phyloP scores from a whole-genome alignment of 345 rosid species.

The Lepidium aucheri region DNA sequence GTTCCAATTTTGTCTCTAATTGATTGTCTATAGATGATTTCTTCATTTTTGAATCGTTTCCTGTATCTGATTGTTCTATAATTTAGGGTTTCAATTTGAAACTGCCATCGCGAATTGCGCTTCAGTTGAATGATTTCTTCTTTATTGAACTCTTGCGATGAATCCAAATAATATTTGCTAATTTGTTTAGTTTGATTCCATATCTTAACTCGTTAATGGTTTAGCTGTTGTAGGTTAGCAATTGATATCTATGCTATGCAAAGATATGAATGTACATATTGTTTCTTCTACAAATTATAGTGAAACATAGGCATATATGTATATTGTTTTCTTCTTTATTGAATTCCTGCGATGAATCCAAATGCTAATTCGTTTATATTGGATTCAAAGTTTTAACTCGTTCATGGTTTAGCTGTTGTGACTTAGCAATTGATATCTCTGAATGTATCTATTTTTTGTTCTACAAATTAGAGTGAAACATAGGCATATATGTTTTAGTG shows the following conservation, averaged over 20 bases:
- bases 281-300: no score
- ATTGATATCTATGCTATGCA: no score
- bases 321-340: not conserved
- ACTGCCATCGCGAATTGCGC: not conserved
- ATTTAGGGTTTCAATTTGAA: not conserved
- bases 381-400: not conserved
- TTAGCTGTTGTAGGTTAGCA: no score
- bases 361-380: not conserved
- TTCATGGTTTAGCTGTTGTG: not conserved
- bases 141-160: not conserved
- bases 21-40: not conserved
- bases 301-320: no score
- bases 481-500: not conserved
- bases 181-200: not conserved
- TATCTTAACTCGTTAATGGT: no score
- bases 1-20: not conserved
- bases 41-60: not conserved
- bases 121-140: not conserved
- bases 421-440: not conserved
- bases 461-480: not conserved
- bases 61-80: not conserved
- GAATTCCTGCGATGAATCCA: not conserved
- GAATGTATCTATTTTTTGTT: not conserved
- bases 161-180: not conserved
- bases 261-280: no score